phyloP scores from a whole-genome alignment of 2,329 filamentous ascomycete species.

The Trichoderma aggressivum region DNA sequence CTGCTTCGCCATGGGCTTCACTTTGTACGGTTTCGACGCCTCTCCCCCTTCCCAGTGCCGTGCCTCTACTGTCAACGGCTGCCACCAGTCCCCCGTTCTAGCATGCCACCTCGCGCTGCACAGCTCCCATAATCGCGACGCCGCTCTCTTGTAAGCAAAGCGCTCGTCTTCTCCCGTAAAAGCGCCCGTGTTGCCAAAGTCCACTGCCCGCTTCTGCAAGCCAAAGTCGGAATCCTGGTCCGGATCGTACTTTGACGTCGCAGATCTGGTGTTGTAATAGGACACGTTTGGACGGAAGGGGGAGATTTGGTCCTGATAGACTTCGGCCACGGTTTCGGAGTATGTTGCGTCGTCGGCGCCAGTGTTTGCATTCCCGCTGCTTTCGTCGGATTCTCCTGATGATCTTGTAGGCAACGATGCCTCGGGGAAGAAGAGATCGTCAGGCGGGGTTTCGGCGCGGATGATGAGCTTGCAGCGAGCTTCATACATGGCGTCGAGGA shows the following conservation, averaged over 20 bases:
- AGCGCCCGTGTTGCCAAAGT: conserved; percentile 65
- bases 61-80: conserved; percentile 59
- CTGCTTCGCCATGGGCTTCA: conserved; percentile 2
- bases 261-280: conserved; percentile 51
- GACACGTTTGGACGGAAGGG: conserved; percentile 79
- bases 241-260: conserved; percentile 49
- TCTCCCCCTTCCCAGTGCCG: conserved; percentile 61
- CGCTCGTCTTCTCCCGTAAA: conserved; percentile 79
- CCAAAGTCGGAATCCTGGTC: conserved; percentile 58
- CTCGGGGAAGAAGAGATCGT: conserved; percentile 76
- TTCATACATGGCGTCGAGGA: conserved; percentile 78
- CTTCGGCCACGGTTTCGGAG: conserved; percentile 54
- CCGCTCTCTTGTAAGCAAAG: conserved; percentile 76
- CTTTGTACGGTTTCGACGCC: conserved; percentile 25
- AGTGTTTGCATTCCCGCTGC: neutral
- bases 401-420: neutral
- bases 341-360: conserved; percentile 39
- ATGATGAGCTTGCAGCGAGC: conserved; percentile 74
- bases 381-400: neutral
- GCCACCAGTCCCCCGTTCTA: conserved; percentile 66
- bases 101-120: conserved; percentile 71
- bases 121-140: conserved; percentile 78
- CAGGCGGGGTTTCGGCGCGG: conserved; percentile 63
- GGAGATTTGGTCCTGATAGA: conserved; percentile 72
- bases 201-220: conserved; percentile 37